Percentiles rank a stretch among this genome's conserved stretches.
These are phyloP conservation scores for Pythium folliculosum DNA, from an alignment of 352 stramenopile species.

Conservation along the genomic window DNA sequence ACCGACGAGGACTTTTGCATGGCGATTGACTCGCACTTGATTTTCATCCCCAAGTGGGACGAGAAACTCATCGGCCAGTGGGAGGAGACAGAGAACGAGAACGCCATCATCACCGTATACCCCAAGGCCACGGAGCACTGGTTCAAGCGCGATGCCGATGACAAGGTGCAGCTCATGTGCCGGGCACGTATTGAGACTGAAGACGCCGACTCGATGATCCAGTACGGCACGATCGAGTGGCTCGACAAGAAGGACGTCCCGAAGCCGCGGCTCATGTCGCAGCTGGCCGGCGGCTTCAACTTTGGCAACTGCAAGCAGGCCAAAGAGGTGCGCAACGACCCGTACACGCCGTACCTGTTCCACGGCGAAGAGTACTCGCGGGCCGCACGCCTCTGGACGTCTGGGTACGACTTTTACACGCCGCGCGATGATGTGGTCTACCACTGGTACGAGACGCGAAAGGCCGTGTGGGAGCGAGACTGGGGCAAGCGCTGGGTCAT, in stretches of 20 bases:
- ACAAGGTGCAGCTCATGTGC: constrained; percentile 80
- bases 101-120: constrained; percentile 84
- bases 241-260: constrained; percentile 64
- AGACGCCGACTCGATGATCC: constrained; percentile 72
- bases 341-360: constrained; percentile 78
- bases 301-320: constrained; percentile 74
- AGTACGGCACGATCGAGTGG: constrained; percentile 72
- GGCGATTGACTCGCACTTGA: constrained; percentile 77
- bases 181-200: constrained; percentile 72
- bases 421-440: constrained; percentile 73
- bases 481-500: constrained; percentile 69
- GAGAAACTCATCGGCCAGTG: constrained; percentile 73
- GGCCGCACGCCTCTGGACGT: constrained; percentile 71
- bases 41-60: constrained; percentile 80
- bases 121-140: constrained; percentile 73
- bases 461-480: constrained; percentile 82
- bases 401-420: constrained; percentile 82
- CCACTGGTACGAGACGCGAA: constrained; percentile 82
- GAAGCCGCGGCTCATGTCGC: constrained; percentile 78
- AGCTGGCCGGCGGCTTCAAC: constrained; percentile 81
- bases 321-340: constrained; percentile 78
- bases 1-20: constrained; percentile 81
- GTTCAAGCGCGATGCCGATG: constrained; percentile 48
- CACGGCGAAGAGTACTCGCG: constrained; percentile 86
- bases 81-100: constrained; percentile 65